These are phyloP conservation scores for Ceratocystis colombiana DNA, from an alignment of 2,329 filamentous ascomycete genomes.

Conservation along the genomic window DNA sequence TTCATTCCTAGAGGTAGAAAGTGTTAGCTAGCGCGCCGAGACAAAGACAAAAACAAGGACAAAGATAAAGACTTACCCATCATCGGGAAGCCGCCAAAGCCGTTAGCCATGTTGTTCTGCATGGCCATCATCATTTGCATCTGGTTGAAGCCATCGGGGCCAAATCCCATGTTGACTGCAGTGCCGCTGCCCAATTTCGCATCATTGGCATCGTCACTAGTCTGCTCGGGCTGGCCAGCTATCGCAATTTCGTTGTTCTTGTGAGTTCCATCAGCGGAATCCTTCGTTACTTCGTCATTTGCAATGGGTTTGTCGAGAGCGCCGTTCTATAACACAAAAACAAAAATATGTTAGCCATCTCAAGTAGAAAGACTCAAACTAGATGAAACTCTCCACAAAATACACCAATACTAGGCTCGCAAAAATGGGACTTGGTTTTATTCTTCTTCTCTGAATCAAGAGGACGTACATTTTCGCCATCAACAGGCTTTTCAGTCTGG, in stretches of 20 bases:
- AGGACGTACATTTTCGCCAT: conserved; percentile 33
- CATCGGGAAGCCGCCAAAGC: conserved; percentile 57
- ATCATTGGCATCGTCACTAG: conserved; percentile 29
- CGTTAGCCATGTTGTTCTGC: conserved; percentile 55
- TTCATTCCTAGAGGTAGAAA: conserved; percentile 54
- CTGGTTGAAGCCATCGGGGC: conserved; percentile 58
- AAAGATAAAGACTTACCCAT: conserved; percentile 63
- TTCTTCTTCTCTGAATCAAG: conserved; percentile 33
- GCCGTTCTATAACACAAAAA: neutral
- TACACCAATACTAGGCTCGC: neutral
- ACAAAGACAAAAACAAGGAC: neutral
- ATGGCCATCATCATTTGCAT: conserved; percentile 75
- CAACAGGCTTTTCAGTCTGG: conserved; percentile 7
- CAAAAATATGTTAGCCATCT: conserved; percentile 2
- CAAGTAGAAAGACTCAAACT: neutral
- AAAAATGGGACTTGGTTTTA: neutral
- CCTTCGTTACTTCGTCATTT: neutral
- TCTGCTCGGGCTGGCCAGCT: conserved; percentile 26
- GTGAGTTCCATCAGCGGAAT: neutral
- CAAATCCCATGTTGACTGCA: conserved; percentile 45
- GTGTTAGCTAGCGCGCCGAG: neutral
- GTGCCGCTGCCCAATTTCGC: conserved; percentile 30
- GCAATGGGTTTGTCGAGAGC: neutral
- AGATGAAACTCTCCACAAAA: neutral
- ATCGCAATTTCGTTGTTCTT: neutral